Conservation (phyloP, 169 alveolate genomes). For the Fabrea salina region DNA sequence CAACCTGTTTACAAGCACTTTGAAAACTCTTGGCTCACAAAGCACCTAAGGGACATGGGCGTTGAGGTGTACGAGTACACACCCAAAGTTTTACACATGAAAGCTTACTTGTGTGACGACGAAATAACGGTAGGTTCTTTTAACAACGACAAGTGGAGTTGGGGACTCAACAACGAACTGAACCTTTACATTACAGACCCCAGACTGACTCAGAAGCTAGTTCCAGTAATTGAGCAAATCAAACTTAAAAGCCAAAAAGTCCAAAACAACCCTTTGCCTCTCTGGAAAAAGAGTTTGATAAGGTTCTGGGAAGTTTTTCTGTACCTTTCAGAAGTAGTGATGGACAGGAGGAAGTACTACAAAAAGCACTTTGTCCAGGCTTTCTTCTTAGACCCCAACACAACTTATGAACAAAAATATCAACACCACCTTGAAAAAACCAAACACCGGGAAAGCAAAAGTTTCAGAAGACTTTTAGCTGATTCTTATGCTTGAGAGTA, state of each 20-base stretch:
- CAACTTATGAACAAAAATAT: too few relatives aligned
- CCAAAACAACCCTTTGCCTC: constrained; percentile 15
- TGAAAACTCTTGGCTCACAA: constrained; percentile 55
- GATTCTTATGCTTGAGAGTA: too few relatives aligned
- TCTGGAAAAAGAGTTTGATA: not conserved
- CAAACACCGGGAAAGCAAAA: too few relatives aligned
- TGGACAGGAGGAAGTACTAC: not conserved
- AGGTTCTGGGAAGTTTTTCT: constrained; percentile 26
- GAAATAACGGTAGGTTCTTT: constrained; percentile 58
- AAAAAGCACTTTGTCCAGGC: not conserved
- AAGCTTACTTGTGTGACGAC: constrained; percentile 71
- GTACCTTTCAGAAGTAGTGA: not conserved
- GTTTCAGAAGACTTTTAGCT: too few relatives aligned
- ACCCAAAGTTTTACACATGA: constrained; percentile 66
- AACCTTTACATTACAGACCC: constrained; percentile 42
- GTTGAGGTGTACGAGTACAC: constrained; percentile 68
- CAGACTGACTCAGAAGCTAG: not conserved
- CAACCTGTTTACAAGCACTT: constrained; percentile 60
- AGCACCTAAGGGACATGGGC: constrained; percentile 47
- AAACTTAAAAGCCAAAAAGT: constrained; percentile 36
- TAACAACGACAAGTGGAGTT: constrained; percentile 69
- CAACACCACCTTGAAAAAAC: too few relatives aligned
- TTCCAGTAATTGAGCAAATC: constrained; percentile 15
- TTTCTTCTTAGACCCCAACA: not conserved
- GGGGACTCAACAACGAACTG: constrained; percentile 66